phyloP scores from a whole-genome alignment of 31 red algal genomes.

The Endocladia muricata region DNA sequence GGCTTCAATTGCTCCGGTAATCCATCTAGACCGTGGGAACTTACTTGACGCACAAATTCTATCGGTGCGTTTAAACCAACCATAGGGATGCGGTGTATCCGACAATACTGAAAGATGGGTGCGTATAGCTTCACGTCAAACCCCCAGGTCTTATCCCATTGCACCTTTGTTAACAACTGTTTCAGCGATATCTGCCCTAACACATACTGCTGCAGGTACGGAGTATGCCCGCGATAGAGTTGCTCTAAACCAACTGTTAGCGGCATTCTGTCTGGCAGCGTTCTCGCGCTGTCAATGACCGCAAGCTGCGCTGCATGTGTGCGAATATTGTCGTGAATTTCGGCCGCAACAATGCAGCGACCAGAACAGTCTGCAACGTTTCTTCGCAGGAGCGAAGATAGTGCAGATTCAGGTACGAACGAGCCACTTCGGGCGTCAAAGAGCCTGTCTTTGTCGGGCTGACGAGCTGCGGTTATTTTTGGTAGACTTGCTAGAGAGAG shows the following conservation, averaged over 20 bases:
- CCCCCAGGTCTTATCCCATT: slow-evolving; percentile 79
- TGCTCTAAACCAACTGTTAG: slow-evolving; percentile 80
- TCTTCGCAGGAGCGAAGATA: slow-evolving; percentile 20
- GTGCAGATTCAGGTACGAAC: slow-evolving; percentile 42
- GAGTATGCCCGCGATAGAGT: slow-evolving; percentile 69
- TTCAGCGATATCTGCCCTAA: slow-evolving; percentile 42
- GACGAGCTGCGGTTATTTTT: no score
- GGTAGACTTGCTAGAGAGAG: no score
- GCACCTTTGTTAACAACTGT: slow-evolving; percentile 26
- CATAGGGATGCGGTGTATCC: slow-evolving; percentile 60
- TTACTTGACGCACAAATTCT: slow-evolving; percentile 44
- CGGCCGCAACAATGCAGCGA: slow-evolving; percentile 48
- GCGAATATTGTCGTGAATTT: slow-evolving; percentile 51
- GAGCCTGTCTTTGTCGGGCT: slow-evolving; percentile 14
- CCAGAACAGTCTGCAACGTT: slow-evolving; percentile 23
- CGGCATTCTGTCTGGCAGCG: slow-evolving; percentile 10
- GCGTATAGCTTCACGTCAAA: slow-evolving; percentile 56
- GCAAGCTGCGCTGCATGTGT: slow-evolving; percentile 53
- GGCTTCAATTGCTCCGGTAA: slow-evolving; percentile 51
- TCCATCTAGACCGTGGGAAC: slow-evolving; percentile 60
- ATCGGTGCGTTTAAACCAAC: slow-evolving; percentile 72
- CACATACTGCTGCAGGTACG: slow-evolving; percentile 58
- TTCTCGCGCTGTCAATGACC: slow-evolving; percentile 31
- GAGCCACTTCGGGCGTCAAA: slow-evolving; percentile 49
- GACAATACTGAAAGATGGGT: slow-evolving; percentile 78